Percentiles rank a stretch among this genome's conserved stretches.
phyloP scores from a whole-genome alignment of 192 early-diverging fungal genomes.

The Coemansia sp. region DNA sequence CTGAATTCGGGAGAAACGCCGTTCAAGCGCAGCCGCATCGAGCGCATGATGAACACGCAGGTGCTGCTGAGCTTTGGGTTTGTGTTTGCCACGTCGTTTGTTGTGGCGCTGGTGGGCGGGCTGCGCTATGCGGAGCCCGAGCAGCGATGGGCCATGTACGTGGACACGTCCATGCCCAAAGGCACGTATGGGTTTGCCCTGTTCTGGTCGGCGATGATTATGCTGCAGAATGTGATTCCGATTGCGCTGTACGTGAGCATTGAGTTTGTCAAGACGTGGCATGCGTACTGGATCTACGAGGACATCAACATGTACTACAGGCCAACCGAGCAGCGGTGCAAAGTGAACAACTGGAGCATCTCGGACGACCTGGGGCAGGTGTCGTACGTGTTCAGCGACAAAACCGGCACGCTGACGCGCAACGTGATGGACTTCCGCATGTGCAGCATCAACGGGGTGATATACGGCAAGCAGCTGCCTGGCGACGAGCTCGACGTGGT shows the following conservation, averaged over 20 bases:
- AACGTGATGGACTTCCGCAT: conserved; percentile 97
- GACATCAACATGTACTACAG: conserved; percentile 83
- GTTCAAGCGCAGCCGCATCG: conserved; percentile 83
- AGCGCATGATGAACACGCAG: conserved; percentile 78
- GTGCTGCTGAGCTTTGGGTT: conserved; percentile 59
- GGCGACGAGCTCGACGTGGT: conserved; percentile 66
- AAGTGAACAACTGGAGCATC: conserved; percentile 75
- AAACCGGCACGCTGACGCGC: conserved; percentile 93
- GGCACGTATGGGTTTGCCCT: conserved; percentile 45
- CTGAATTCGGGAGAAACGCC: conserved; percentile 89
- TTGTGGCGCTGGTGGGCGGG: conserved; percentile 56
- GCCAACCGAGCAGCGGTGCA: conserved; percentile 36
- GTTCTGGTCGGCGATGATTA: conserved; percentile 76
- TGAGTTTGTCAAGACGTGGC: conserved; percentile 81
- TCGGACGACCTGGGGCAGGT: conserved; percentile 96
- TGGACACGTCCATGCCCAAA: conserved; percentile 31
- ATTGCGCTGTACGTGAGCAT: conserved; percentile 94
- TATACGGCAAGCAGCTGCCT: conserved; percentile 78
- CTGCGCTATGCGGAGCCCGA: conserved; percentile 41
- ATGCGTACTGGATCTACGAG: conserved; percentile 87
- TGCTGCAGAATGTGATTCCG: conserved; percentile 95
- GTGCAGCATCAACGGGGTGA: conserved; percentile 80
- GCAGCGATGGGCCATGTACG: conserved; percentile 28
- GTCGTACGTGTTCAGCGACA: conserved; percentile 95
- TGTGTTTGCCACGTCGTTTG: conserved; percentile 54